A percentile compares a stretch with the other conserved stretches of the same genome.
phyloP scores from a whole-genome alignment of 179 eudicot species.

The Silene vulgaris region DNA sequence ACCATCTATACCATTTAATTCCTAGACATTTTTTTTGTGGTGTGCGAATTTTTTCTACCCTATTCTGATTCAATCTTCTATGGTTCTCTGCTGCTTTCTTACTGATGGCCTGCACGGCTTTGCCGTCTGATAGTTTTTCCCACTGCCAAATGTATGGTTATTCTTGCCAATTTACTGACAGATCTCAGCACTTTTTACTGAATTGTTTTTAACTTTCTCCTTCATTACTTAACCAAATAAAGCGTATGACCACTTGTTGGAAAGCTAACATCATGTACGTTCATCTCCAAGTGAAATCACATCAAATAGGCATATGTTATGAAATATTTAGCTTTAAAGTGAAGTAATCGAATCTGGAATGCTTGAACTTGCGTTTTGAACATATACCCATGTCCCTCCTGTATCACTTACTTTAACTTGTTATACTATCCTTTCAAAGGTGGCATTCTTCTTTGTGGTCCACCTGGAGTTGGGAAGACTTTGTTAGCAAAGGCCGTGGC shows the following conservation, averaged over 20 bases:
- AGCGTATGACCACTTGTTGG: too few species aligned
- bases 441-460: conserved; percentile 94
- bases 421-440: conserved; percentile 41
- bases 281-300: too few species aligned
- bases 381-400: too few species aligned
- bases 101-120: not conserved
- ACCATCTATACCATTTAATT: not conserved
- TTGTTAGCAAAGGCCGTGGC: conserved; percentile 95
- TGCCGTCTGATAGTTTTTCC: not conserved
- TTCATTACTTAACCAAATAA: too few species aligned
- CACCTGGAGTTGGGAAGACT: conserved; percentile 98
- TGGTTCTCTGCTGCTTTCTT: conserved; percentile 1
- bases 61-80: not conserved
- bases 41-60: not conserved
- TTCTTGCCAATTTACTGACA: not conserved
- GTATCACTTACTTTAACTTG: conserved; percentile 12
- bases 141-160: not conserved
- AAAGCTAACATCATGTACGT: too few species aligned
- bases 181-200: not conserved
- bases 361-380: too few species aligned
- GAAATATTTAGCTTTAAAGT: too few species aligned
- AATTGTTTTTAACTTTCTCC: conserved; percentile 14
- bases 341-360: too few species aligned
- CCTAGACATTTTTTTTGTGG: not conserved
- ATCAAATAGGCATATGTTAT: too few species aligned